Evolutionary conservation across 2,329 filamentous ascomycete species (phyloP), one percentile per base, ranked within the genome.

Genomic region (Cladosporium velox): DNA sequence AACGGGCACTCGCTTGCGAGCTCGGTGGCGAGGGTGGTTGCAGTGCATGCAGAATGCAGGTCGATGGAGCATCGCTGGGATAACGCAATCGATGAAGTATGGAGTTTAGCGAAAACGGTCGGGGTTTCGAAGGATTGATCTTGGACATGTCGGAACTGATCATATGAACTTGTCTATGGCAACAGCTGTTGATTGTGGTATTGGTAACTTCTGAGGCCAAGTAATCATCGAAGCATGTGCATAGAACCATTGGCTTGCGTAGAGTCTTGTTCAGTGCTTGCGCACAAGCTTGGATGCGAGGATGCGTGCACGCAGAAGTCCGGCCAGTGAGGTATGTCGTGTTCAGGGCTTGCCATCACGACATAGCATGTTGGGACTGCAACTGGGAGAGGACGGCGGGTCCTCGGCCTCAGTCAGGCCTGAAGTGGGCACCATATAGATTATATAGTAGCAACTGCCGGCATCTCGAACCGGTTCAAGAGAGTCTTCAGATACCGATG

Each of bases 301-400:
- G 28, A 30, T 15, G 21, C 18, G 34, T 28, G 11, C 49, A 21
- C 26, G 32, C n/a, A 58, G 10, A 55, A 18, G 28, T 55, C 41
- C 41, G 41, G 35, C n/a, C 18, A 32, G 32, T 18, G 52, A 55
- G 28, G 32, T 38, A 58, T 58, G 55, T 58, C 55, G 55, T 41
- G 55, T 38, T 58, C 32, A 34, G 21, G n/a, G 55, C 55, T 26
- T 26, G 55, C 10, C 18, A 58, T 58, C 55, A 58, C 55, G 55
- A 58, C 55, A 41, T 58, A 38, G 41, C 41, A n/a, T 47, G 41
- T 47, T 47, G 41, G 41, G 41, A 47, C n/a, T 47, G 41, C 8
- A 12, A 15, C n/a, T 47, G n/a, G n/a, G 10, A 47, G n/a, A 15
- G 4, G 7, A 47, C 41, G 41, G 41, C 41, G 41, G 41, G 41